Evolutionary conservation across 2,329 filamentous ascomycete species (phyloP).

Genomic region (Fusarium sp.): DNA sequence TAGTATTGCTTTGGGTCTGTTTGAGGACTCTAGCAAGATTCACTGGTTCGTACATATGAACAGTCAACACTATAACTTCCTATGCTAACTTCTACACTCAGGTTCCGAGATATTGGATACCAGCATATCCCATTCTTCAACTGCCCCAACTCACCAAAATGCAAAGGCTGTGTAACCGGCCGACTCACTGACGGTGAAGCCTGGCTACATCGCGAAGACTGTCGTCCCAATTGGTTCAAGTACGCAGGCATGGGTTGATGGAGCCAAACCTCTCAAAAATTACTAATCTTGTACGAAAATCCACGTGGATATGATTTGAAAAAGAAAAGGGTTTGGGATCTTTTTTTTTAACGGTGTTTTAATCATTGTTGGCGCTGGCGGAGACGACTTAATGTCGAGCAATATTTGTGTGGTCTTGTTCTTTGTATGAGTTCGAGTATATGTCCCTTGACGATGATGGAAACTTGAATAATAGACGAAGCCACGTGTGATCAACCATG

Average conservation of each 20-base stretch:
- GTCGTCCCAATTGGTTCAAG: constrained; percentile 97
- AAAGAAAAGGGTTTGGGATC: constrained; percentile 15
- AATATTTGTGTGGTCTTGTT: constrained; percentile 11
- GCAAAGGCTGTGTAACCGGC: constrained; percentile 86
- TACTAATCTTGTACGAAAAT: constrained; percentile 19
- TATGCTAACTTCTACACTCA: constrained; percentile 49
- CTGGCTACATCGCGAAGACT: constrained; percentile 91
- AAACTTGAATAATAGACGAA: constrained; percentile 7
- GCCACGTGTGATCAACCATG: background rate
- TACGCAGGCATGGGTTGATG: constrained; percentile 82
- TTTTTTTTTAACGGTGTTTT: constrained; percentile 7
- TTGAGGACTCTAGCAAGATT: constrained; percentile 90
- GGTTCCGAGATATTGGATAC: constrained; percentile 99
- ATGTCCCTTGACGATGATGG: constrained; percentile 27
- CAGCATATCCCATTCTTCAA: constrained; percentile 99
- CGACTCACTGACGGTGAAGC: constrained; percentile 89
- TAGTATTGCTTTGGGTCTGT: constrained; percentile 90
- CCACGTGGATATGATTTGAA: background rate
- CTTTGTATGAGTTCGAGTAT: constrained; percentile 23
- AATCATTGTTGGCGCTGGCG: constrained; percentile 36
- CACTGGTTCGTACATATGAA: constrained; percentile 77
- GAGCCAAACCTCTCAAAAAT: background rate
- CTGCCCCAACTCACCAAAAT: constrained; percentile 96
- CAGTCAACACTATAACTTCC: background rate
- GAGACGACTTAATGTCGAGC: constrained; percentile 17